phyloP scores from a whole-genome alignment of 495 filamentous ascomycete species.

The Lasiosphaeris hirsuta region DNA sequence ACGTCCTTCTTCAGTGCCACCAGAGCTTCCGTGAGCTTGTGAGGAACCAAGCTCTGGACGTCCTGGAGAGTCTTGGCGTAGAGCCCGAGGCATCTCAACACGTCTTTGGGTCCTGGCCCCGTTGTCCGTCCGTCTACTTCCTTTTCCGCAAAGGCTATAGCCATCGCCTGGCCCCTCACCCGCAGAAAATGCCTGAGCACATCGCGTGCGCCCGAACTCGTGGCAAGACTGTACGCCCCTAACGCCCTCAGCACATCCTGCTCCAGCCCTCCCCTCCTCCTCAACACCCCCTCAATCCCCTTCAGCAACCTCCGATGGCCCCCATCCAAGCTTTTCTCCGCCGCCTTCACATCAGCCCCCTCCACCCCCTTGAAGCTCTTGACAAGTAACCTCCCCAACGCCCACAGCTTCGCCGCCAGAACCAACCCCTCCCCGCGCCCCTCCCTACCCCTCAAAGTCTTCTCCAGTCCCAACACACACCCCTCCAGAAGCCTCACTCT shows the following conservation, averaged over 20 bases:
- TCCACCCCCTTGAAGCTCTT: constrained; percentile 31
- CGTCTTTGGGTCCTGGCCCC: constrained; percentile 35
- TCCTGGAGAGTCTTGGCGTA: constrained; percentile 75
- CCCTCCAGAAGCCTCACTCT: constrained; percentile 41
- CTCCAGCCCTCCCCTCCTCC: constrained; percentile 32
- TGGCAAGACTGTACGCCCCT: constrained; percentile 78
- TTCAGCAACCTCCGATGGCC: constrained; percentile 58
- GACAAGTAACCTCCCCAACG: constrained; percentile 60
- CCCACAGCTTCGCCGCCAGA: constrained; percentile 74
- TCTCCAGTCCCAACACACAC: constrained; percentile 36
- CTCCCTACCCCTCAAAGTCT: constrained; percentile 27
- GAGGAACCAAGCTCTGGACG: constrained; percentile 70
- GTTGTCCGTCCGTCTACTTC: constrained; percentile 29
- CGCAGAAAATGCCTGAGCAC: constrained; percentile 78
- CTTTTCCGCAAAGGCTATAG: constrained; percentile 49
- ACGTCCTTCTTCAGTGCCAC: constrained; percentile 63
- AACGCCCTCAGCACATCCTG: constrained; percentile 64
- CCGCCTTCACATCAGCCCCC: constrained; percentile 54
- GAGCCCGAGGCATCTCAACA: constrained; percentile 62
- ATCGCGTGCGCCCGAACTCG: constrained; percentile 76
- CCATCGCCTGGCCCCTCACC: constrained; percentile 65
- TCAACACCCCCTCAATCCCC: constrained; percentile 66
- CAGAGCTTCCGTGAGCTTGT: constrained; percentile 67
- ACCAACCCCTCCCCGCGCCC: constrained; percentile 57
- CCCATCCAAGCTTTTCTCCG: constrained; percentile 58